phyloP scores from a whole-genome alignment of 352 stramenopile genomes.

The Globisporangium barbulae region DNA sequence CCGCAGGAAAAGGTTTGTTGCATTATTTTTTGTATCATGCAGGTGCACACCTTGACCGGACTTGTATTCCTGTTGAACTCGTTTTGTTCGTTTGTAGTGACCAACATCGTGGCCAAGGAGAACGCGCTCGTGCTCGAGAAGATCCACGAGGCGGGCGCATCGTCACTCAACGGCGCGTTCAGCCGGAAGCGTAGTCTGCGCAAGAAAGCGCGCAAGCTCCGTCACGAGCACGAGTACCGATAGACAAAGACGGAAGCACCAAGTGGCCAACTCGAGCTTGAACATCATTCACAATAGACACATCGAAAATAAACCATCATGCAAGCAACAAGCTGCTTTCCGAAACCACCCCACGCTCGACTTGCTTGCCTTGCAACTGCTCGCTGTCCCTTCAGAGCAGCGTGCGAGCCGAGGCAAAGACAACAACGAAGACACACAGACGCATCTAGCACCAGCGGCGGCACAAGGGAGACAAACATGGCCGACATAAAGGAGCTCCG shows the following conservation, averaged over 20 bases:
- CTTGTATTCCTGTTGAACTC: slow-evolving; percentile 1
- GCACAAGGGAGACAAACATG: slow-evolving; percentile 27
- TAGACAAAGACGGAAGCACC: neutral
- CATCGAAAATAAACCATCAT: neutral
- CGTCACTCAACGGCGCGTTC: slow-evolving; percentile 62
- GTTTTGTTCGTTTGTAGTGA: slow-evolving; percentile 32
- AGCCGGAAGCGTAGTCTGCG: slow-evolving; percentile 78
- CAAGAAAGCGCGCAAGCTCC: slow-evolving; percentile 75
- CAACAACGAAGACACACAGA: no score
- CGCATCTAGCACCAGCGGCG: neutral
- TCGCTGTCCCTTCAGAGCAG: slow-evolving; percentile 1
- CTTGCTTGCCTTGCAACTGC: neutral
- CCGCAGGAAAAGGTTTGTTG: slow-evolving; percentile 40
- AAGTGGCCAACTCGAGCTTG: no score
- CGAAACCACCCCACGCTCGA: neutral
- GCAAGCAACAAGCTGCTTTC: neutral
- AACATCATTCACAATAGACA: slow-evolving; percentile 5
- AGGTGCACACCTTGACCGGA: neutral
- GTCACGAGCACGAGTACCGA: slow-evolving; percentile 8
- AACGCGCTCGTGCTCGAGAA: slow-evolving; percentile 64
- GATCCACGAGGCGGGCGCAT: slow-evolving; percentile 49
- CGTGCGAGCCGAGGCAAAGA: neutral
- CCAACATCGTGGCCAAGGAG: slow-evolving; percentile 60
- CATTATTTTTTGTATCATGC: neutral
- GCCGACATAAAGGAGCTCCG: slow-evolving; percentile 69